Base-by-base conservation (phyloP, 257 asterid species). In the Osmanthus fragrans region DNA sequence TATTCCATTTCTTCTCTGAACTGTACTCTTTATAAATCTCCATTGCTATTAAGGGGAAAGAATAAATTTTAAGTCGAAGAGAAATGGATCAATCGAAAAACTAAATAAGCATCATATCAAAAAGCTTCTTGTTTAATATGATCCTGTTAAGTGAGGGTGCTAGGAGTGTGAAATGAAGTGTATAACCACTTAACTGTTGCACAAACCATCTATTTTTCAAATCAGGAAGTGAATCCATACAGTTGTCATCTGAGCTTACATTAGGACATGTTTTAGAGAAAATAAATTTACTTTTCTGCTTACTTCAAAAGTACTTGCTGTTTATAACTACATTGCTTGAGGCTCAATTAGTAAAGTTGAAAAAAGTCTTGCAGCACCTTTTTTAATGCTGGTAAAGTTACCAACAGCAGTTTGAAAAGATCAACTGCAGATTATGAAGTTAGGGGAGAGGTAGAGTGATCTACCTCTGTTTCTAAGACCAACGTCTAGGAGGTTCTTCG, bases 401-500 rank as follows among this genome's bases (percentile, higher is more conserved):
- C 86, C 78, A 88, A 85, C 75, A 70, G 86, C 81, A 82, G 73
- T 78, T 82, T 76, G 82, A 89, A 80, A 80, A 70, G 69, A 74
- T 65, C 88, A 80, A 71, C 82, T 40, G 71, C 39, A 30, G 86
- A 91, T 80, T 93, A 93, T 77, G 97, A 95, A 86, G 86, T 81
- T 83, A 90, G 87, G 70, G 99, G 99, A 81, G 99, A 93, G 97
- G 98, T 93, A 87, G 79, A 13, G 71, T 12, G 54, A 45, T 13
- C n/a, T 3, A 45, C 19, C 79, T 10, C 15, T 3, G 1, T 42
- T 42, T 42, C 51, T 42, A 13, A 42, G 51, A 42, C 51, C 51
- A 42, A 0, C 1, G 4, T 13, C 51, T 12, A 42, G 18, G 51
- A 42, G 51, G 18, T 42, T 42, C 18, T 2, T 42, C 18, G 12